phyloP scores from a whole-genome alignment of 495 filamentous ascomycete species.

The Penicillium chermesinum region DNA sequence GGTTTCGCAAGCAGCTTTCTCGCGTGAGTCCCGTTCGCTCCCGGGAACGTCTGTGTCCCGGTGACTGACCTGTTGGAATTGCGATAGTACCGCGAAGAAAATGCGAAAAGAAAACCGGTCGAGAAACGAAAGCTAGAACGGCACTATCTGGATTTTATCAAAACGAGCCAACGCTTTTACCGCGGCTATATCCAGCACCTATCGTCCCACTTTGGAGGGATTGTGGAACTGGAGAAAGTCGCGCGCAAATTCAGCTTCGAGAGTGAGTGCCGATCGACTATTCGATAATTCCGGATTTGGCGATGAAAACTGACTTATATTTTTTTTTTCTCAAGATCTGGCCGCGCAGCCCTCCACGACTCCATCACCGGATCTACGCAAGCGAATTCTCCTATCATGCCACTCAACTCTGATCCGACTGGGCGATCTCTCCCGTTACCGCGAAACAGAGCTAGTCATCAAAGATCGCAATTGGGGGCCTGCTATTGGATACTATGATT shows the following conservation, averaged over 20 bases:
- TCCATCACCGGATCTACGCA: constrained; percentile 44
- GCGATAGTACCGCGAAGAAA: constrained; percentile 48
- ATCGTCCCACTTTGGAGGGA: constrained; percentile 63
- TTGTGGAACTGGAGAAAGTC: constrained; percentile 67
- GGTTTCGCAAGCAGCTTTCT: constrained; percentile 62
- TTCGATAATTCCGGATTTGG: constrained; percentile 3
- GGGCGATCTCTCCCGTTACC: constrained; percentile 88
- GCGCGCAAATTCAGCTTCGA: constrained; percentile 62
- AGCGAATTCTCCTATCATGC: constrained; percentile 64
- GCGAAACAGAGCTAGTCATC: constrained; percentile 60
- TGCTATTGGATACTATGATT: constrained; percentile 76
- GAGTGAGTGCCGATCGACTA: constrained; percentile 31
- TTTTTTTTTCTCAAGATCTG: constrained; percentile 33
- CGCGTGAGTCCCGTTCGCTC: constrained; percentile 36
- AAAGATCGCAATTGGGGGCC: constrained; percentile 73
- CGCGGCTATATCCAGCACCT: constrained; percentile 74
- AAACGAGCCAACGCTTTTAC: constrained; percentile 82
- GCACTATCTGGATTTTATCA: constrained; percentile 77
- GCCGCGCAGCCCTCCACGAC: constrained; percentile 32
- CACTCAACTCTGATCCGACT: constrained; percentile 79
- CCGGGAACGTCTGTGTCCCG: background rate
- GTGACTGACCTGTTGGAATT: constrained; percentile 15
- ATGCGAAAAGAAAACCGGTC: constrained; percentile 61
- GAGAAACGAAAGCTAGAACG: constrained; percentile 74
- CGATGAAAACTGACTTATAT: constrained; percentile 28